These are phyloP conservation scores for Rhizopogon vulgaris DNA, from an alignment of 768 basidiomycete species.

Conservation along the genomic window DNA sequence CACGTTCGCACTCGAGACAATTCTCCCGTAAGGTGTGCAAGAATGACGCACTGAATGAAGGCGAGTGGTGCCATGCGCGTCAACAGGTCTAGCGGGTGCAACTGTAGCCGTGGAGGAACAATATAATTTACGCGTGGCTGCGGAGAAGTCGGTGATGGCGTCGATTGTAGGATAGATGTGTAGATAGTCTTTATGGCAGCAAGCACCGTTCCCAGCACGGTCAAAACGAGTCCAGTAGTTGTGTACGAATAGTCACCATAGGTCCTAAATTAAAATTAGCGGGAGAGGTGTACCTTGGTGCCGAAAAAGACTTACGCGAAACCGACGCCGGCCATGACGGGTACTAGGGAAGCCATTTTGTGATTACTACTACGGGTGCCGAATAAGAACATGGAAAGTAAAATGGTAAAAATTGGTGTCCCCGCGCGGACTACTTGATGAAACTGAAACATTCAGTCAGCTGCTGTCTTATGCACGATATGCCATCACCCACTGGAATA, in stretches of 20 bases:
- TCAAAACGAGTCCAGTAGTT: slow-evolving; percentile 74
- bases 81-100: slow-evolving; percentile 82
- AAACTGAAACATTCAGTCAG: slow-evolving; percentile 47
- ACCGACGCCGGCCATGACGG: slow-evolving; percentile 86
- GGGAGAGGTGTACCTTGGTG: neutral
- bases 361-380: slow-evolving; percentile 49
- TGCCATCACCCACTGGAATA: slow-evolving; percentile 61
- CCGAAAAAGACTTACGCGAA: slow-evolving; percentile 54
- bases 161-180: slow-evolving; percentile 74
- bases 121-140: slow-evolving; percentile 15
- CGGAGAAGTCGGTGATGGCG: slow-evolving; percentile 15
- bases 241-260: slow-evolving; percentile 97
- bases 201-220: slow-evolving; percentile 83
- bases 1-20: slow-evolving; percentile 52
- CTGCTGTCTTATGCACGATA: neutral
- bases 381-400: slow-evolving; percentile 67
- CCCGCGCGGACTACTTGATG: slow-evolving; percentile 95
- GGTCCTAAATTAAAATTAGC: slow-evolving; percentile 43
- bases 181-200: slow-evolving; percentile 92
- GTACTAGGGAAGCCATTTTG: slow-evolving; percentile 70
- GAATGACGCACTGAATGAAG: slow-evolving; percentile 76
- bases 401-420: slow-evolving; percentile 87
- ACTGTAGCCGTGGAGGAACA: slow-evolving; percentile 30
- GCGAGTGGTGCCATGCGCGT: slow-evolving; percentile 90
- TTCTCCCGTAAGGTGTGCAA: slow-evolving; percentile 80